Conservation (phyloP, 148 eudicot genomes). For the Amaranthus cruentus region DNA sequence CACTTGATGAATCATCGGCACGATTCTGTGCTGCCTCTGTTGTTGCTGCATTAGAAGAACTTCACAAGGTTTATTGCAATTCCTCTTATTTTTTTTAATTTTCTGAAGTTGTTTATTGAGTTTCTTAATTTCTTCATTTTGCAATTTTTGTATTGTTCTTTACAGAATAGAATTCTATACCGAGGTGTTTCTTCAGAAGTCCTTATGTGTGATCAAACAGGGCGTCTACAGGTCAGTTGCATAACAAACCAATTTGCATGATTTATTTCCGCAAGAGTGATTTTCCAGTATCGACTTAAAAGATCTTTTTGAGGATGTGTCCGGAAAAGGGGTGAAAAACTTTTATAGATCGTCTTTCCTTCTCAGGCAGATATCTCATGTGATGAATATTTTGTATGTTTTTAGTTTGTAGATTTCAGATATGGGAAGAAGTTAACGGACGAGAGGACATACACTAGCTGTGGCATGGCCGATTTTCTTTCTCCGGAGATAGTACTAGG, state of each 20-base stretch:
- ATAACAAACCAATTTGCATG: not conserved
- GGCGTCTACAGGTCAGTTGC: conserved; percentile 67
- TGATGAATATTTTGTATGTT: conserved; percentile 9
- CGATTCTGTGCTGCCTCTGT: conserved; percentile 79
- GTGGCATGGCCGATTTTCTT: conserved; percentile 85
- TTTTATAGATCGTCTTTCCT: not conserved
- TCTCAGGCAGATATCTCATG: not conserved
- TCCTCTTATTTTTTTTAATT: not conserved
- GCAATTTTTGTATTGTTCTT: not conserved
- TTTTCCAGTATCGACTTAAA: no score
- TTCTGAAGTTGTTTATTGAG: not conserved
- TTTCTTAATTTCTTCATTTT: not conserved
- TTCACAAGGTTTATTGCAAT: conserved; percentile 59
- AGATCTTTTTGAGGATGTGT: not conserved
- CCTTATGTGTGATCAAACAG: conserved; percentile 75
- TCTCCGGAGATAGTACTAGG: conserved; percentile 98
- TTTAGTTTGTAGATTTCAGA: conserved; percentile 90
- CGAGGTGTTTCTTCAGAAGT: conserved; percentile 91
- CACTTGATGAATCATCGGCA: conserved; percentile 73
- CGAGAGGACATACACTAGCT: conserved; percentile 80
- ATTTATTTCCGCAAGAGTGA: not conserved
- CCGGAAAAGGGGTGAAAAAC: no score
- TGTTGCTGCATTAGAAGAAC: conserved; percentile 61
- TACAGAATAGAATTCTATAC: conserved; percentile 77
- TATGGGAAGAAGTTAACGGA: conserved; percentile 72